Evolutionary conservation across 208 protist genomes (phyloP), one percentile per base, ranked within the genome.

Genomic region (Borovskyia barvae): DNA sequence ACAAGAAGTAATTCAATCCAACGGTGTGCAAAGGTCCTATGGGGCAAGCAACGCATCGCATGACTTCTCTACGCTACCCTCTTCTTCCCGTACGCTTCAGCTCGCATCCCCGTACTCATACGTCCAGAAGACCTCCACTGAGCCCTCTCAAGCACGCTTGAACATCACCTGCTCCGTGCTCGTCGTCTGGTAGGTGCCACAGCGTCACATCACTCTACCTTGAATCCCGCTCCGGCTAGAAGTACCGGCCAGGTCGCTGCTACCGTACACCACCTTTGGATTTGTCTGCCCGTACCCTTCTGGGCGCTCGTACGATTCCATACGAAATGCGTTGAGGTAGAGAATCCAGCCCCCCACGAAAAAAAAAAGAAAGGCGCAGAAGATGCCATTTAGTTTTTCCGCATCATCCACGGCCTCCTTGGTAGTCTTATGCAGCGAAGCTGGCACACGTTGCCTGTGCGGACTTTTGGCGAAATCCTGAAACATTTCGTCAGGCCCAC

Each of bases 391-490:
- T 32, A 92, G 33, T 0, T 8, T 2, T 36, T 92, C 85, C 0
- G 85, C 85, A 26, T 26, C 36, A 0, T 60, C 49, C 1, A 88
- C 77, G 32, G 73, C 85, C 0, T 75, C 72, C 15, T 48, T 25
- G 41, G 55, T 85, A 22, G 49, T 22, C 17, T 66, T 75, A 54
- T 75, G 77, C 45, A 92, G 68, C 36, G 72, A 63, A 25, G 72
- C 50, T 35, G 85, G 85, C 20, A 88, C 81, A 6, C 59, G 37
- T 57, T 77, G 72, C 9, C 66, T 48, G 29, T 69, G 19, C 4
- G 77, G 65, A 48, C 53, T 80, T 36, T 75, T 81, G 0, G 79
- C 61, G 50, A 92, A 88, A 29, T 85, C 80, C 9, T 62, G 35
- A 51, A 88, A 92, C 74, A 92, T 85, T 12, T 56, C 53, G 5